Percentiles rank a stretch among this genome's conserved stretches.
Evolutionary conservation across 768 basidiomycete genomes (phyloP).

Genomic region (Trametes meyenii): DNA sequence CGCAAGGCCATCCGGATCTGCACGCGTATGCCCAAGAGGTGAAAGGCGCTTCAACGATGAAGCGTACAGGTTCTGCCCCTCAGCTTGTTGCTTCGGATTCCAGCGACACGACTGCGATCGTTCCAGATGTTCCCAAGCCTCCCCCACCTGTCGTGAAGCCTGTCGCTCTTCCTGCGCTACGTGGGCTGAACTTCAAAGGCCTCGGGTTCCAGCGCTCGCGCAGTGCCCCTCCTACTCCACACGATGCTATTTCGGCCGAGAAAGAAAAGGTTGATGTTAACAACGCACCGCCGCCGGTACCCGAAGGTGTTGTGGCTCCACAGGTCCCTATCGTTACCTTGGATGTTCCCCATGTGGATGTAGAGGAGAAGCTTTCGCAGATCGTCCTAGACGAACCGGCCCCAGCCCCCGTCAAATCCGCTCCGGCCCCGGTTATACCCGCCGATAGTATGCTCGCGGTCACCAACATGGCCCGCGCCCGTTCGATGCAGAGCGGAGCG

Average conservation of each 20-base stretch:
- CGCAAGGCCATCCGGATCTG: slow-evolving; percentile 52
- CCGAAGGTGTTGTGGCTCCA: slow-evolving; percentile 14
- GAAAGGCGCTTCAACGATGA: slow-evolving; percentile 20
- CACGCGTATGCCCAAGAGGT: slow-evolving; percentile 26
- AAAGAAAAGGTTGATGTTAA: slow-evolving; percentile 9
- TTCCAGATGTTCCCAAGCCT: neutral
- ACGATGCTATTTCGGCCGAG: slow-evolving; percentile 12
- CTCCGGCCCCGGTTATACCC: neutral
- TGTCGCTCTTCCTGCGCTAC: slow-evolving; percentile 24
- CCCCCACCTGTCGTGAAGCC: slow-evolving; percentile 26
- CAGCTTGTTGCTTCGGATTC: slow-evolving; percentile 21
- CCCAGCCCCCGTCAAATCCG: neutral
- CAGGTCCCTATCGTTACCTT: neutral
- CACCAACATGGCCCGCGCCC: slow-evolving; percentile 9
- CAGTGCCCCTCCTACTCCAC: slow-evolving; percentile 33
- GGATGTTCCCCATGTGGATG: neutral
- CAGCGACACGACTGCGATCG: slow-evolving; percentile 1
- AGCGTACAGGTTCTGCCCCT: slow-evolving; percentile 25
- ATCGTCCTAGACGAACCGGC: neutral
- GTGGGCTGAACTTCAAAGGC: slow-evolving; percentile 29
- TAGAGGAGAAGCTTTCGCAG: slow-evolving; percentile 1
- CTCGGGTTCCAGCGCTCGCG: slow-evolving; percentile 28
- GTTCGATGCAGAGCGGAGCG: slow-evolving; percentile 9
- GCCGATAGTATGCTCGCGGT: neutral
- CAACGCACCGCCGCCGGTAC: slow-evolving; percentile 4